Conservation (phyloP, 495 filamentous ascomycete genomes). For the Rhypophila decipiens region DNA sequence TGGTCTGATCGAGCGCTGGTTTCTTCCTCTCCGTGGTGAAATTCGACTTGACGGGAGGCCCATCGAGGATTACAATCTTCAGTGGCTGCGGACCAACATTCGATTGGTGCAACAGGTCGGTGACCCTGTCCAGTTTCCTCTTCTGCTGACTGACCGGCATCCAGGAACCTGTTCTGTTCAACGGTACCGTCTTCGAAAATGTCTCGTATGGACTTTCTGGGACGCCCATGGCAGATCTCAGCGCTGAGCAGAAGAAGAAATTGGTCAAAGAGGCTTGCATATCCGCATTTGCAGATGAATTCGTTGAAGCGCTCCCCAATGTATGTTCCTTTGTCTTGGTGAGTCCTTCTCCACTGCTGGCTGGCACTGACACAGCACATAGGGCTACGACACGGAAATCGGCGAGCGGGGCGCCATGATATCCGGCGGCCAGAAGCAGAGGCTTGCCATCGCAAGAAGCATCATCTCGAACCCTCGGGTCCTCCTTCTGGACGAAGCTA, state of each 20-base stretch:
- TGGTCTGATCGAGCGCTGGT: slow-evolving; percentile 83
- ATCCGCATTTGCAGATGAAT: slow-evolving; percentile 50
- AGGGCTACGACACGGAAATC: slow-evolving; percentile 51
- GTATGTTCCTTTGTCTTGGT: background rate
- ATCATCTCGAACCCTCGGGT: slow-evolving; percentile 66
- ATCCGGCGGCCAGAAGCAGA: slow-evolving; percentile 52
- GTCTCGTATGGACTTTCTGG: slow-evolving; percentile 55
- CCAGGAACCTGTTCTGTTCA: slow-evolving; percentile 63
- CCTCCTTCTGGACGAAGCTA: slow-evolving; percentile 73
- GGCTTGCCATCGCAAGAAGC: slow-evolving; percentile 59
- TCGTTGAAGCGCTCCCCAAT: slow-evolving; percentile 49
- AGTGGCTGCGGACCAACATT: slow-evolving; percentile 60
- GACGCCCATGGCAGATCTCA: slow-evolving; percentile 41
- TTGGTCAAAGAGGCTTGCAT: slow-evolving; percentile 51
- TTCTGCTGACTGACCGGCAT: background rate
- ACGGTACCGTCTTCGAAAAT: slow-evolving; percentile 60
- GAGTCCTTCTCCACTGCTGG: no score
- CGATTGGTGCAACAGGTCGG: slow-evolving; percentile 55
- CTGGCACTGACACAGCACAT: background rate
- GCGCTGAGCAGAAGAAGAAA: slow-evolving; percentile 42
- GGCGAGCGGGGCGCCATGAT: slow-evolving; percentile 43
- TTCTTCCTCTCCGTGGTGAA: slow-evolving; percentile 53
- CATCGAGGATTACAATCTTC: slow-evolving; percentile 47
- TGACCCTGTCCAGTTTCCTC: background rate
- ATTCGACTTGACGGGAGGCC: slow-evolving; percentile 49